Conservation (phyloP, 192 early-diverging fungal species). For the Linnemannia exigua region DNA sequence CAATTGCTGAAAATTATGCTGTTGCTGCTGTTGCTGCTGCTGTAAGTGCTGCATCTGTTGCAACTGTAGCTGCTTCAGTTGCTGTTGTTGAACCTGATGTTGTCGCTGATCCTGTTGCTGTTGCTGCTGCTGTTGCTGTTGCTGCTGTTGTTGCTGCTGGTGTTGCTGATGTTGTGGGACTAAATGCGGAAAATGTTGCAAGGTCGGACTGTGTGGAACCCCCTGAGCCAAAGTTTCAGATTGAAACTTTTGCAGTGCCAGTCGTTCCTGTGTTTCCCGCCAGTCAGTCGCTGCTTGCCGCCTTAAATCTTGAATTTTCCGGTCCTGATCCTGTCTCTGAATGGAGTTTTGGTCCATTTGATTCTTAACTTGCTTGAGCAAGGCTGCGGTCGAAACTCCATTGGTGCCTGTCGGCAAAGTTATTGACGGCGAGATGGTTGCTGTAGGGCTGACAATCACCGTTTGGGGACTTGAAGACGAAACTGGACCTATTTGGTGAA, state of each 20-base stretch:
- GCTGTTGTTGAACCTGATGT: background rate
- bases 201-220: background rate
- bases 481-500: background rate
- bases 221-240: background rate
- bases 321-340: background rate
- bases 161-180: background rate
- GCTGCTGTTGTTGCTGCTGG: conserved; percentile 5
- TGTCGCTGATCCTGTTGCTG: background rate
- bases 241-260: background rate
- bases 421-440: background rate
- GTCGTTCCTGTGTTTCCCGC: background rate
- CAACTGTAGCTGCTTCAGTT: background rate
- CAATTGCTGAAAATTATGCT: background rate
- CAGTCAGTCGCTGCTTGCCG: background rate
- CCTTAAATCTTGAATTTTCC: background rate
- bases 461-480: background rate
- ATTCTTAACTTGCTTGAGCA: background rate
- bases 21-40: background rate
- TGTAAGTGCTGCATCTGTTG: background rate
- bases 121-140: background rate
- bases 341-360: background rate
- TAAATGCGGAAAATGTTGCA: background rate
- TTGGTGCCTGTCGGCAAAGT: background rate
- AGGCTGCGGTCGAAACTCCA: background rate
- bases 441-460: background rate